These are phyloP conservation scores for Buddleja alternifolia DNA, from an alignment of 257 asterid genomes.

Conservation along the genomic window DNA sequence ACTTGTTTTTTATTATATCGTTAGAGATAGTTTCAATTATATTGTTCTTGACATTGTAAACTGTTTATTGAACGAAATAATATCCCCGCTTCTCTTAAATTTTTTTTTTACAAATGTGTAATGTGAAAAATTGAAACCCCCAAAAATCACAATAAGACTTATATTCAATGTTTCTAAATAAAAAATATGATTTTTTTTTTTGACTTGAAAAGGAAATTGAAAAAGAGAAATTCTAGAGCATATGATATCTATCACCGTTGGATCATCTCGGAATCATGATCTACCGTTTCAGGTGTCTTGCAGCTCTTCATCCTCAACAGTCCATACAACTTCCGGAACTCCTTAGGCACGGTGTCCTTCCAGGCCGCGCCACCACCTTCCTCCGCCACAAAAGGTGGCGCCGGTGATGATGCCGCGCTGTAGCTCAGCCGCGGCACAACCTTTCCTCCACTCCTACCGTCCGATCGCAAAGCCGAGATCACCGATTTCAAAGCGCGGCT, in stretches of 20 bases:
- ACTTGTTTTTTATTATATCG: too few species aligned
- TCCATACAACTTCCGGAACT: slow-evolving; percentile 35
- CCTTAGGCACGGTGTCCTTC: slow-evolving; percentile 34
- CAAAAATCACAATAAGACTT: background rate
- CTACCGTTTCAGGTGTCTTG: slow-evolving; percentile 22
- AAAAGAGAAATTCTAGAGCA: background rate
- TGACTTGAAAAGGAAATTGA: background rate
- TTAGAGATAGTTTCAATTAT: too few species aligned
- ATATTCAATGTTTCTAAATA: background rate
- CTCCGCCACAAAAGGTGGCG: slow-evolving; percentile 9
- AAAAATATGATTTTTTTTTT: background rate
- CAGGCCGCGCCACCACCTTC: slow-evolving; percentile 17
- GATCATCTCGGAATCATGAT: slow-evolving; percentile 18
- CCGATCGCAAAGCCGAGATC: slow-evolving; percentile 26
- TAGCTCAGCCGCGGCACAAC: background rate
- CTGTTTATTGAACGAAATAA: too few species aligned
- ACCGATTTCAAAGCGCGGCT: slow-evolving; percentile 37
- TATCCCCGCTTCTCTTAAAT: too few species aligned
- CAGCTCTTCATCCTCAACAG: slow-evolving; percentile 29
- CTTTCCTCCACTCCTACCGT: background rate
- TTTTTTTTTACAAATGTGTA: slow-evolving; percentile 2
- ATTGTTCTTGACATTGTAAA: too few species aligned
- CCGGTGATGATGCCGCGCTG: slow-evolving; percentile 10
- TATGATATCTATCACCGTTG: slow-evolving; percentile 19
- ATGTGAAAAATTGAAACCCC: background rate